phyloP scores from a whole-genome alignment of 495 filamentous ascomycete genomes.

The Thermochaetoides thermophila region DNA sequence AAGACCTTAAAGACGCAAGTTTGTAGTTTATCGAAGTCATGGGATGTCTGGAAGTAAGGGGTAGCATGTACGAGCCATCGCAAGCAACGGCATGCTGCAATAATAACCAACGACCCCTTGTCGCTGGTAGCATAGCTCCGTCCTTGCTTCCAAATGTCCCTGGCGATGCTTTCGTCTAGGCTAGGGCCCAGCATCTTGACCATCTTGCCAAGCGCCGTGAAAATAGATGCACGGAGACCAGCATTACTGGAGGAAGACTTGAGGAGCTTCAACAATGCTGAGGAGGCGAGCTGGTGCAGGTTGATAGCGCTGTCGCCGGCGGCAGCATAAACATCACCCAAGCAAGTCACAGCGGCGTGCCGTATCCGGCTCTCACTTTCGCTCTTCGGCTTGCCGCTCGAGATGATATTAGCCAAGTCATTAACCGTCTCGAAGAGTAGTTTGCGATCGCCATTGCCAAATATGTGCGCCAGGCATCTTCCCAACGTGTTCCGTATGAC shows the following conservation, averaged over 20 bases:
- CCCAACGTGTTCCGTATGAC: slow-evolving; percentile 82
- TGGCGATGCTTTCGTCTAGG: slow-evolving; percentile 69
- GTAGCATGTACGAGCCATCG: slow-evolving; percentile 57
- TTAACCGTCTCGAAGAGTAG: slow-evolving; percentile 88
- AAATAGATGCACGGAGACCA: slow-evolving; percentile 71
- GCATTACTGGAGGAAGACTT: slow-evolving; percentile 70
- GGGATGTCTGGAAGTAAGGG: slow-evolving; percentile 72
- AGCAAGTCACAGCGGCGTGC: slow-evolving; percentile 77
- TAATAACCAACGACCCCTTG: slow-evolving; percentile 69
- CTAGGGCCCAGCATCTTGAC: slow-evolving; percentile 54
- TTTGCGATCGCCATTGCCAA: slow-evolving; percentile 80
- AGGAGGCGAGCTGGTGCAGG: slow-evolving; percentile 58
- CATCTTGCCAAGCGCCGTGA: slow-evolving; percentile 63
- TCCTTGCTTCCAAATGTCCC: slow-evolving; percentile 88
- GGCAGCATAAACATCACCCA: slow-evolving; percentile 76
- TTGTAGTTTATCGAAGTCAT: slow-evolving; percentile 79
- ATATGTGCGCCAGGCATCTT: slow-evolving; percentile 66
- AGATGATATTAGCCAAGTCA: slow-evolving; percentile 63
- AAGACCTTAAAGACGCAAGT: slow-evolving; percentile 68
- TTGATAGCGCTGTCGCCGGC: slow-evolving; percentile 90
- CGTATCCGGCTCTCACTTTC: slow-evolving; percentile 47
- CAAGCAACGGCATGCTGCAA: slow-evolving; percentile 66
- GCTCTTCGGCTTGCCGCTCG: slow-evolving; percentile 64
- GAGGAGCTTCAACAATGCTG: slow-evolving; percentile 57
- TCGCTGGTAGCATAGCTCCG: slow-evolving; percentile 62